These are phyloP conservation scores for Beauveria sp. DNA, from an alignment of 2,329 filamentous ascomycete genomes.

Conservation along the genomic window DNA sequence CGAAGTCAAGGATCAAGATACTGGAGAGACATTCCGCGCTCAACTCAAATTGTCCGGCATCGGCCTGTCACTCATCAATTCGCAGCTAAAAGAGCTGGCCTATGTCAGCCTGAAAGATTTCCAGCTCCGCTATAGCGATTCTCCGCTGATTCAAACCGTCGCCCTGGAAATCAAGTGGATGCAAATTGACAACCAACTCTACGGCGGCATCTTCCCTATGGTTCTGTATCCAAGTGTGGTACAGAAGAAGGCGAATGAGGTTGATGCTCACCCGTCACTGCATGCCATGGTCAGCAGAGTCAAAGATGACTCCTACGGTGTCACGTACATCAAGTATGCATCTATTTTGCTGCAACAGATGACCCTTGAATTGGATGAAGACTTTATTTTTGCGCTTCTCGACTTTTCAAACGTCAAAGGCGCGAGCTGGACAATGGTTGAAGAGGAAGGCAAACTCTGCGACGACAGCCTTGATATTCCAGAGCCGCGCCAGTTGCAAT, in stretches of 20 bases:
- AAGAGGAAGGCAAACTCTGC: conserved; percentile 77
- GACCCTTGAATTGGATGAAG: conserved; percentile 95
- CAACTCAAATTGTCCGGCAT: conserved; percentile 84
- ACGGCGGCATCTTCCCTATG: conserved; percentile 96
- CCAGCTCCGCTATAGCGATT: conserved; percentile 85
- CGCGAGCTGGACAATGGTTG: conserved; percentile 61
- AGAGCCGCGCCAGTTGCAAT: conserved; percentile 76
- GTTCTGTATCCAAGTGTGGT: conserved; percentile 96
- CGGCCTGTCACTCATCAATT: conserved; percentile 88
- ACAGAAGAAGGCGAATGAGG: conserved; percentile 92
- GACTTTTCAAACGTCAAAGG: conserved; percentile 93
- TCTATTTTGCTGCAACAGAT: conserved; percentile 92
- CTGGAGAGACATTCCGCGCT: conserved; percentile 79
- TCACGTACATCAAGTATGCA: conserved; percentile 97
- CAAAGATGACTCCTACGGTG: conserved; percentile 97
- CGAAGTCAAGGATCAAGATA: conserved; percentile 89
- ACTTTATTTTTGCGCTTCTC: conserved; percentile 92
- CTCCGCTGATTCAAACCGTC: conserved; percentile 85
- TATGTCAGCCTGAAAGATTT: conserved; percentile 92
- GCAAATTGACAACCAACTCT: conserved; percentile 96
- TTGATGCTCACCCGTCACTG: conserved; percentile 91
- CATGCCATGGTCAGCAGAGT: conserved; percentile 87
- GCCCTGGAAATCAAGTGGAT: conserved; percentile 96
- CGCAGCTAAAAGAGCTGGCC: conserved; percentile 82
- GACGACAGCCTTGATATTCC: conserved; percentile 88